Evolutionary conservation across 768 basidiomycete species (phyloP), one percentile per base, ranked within the genome.

Genomic region (Cystobasidium tubakii): DNA sequence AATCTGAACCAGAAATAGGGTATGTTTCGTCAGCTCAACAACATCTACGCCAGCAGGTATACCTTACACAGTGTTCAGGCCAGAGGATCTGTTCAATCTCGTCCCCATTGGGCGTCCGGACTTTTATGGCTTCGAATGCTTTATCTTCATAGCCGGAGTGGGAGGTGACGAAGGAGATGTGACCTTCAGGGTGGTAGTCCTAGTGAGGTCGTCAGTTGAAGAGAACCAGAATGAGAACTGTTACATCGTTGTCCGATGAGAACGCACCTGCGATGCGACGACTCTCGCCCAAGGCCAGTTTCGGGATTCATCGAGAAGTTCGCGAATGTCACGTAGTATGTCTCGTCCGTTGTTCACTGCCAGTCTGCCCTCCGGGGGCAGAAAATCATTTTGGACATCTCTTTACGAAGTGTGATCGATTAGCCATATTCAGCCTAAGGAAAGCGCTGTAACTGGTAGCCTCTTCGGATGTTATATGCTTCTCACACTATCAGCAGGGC

Each of bases 331-430:
- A 0, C 84, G 83, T 64, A 92, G 81, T 71, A 91, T 87, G 3
- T 83, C 81, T 34, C 84, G 82, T 0, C 86, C 91, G 23, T 83
- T 84, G 0, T 86, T 82, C 15, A 91, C 89, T 1, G 90, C 87
- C 43, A 94, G 86, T 4, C 87, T 84, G 1, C 91, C 91, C 23
- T 82, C 80, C 0, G 82, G 83, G 0, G 84, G 84, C 31, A 91
- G 85, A 77, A 94, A 94, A 80, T 94, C 91, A 78, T 90, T 85
- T 80, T 94, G 91, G 7, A 71, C 69, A 31, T 71, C 69, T 4
- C 69, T 71, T 9, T 55, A 23, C 21, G 53, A 55, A 55, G 27
- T 7, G 53, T 55, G 42, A 42, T 42, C 42, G 42, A 42, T 7
- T 7, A 42, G 42, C 42, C 42, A 17, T 7, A 42, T 42, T 42